These are phyloP conservation scores for Acanthamoeba royreba DNA, from an alignment of 208 protist genomes.

Conservation along the genomic window DNA sequence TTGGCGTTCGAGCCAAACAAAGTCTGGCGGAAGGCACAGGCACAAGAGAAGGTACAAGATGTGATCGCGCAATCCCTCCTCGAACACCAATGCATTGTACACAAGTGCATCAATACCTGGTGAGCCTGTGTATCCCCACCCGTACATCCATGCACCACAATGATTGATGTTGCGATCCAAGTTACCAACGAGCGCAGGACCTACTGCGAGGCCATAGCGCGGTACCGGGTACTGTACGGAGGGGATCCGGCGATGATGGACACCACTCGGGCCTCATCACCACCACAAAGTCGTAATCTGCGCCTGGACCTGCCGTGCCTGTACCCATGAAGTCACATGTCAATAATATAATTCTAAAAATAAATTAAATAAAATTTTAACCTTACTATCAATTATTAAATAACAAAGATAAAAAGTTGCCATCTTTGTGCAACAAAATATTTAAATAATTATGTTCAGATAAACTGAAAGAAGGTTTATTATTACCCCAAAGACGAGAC, in stretches of 20 bases:
- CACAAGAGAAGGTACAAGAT: background rate
- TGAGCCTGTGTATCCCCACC: background rate
- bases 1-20: background rate
- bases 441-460: background rate
- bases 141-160: background rate
- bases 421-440: background rate
- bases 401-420: background rate
- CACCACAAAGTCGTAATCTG: constrained; percentile 15
- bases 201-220: no score
- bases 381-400: no score
- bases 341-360: no score
- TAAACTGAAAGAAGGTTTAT: background rate
- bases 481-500: background rate
- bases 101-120: background rate
- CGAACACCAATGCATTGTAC: background rate
- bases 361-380: no score
- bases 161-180: background rate
- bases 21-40: background rate
- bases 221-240: background rate
- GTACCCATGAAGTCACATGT: no score
- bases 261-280: background rate
- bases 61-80: background rate
- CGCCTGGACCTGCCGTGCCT: background rate
- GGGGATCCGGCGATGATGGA: background rate
- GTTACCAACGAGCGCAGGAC: no score